These are phyloP conservation scores for Nemania serpens DNA, from an alignment of 2,329 filamentous ascomycete genomes.

Conservation along the genomic window DNA sequence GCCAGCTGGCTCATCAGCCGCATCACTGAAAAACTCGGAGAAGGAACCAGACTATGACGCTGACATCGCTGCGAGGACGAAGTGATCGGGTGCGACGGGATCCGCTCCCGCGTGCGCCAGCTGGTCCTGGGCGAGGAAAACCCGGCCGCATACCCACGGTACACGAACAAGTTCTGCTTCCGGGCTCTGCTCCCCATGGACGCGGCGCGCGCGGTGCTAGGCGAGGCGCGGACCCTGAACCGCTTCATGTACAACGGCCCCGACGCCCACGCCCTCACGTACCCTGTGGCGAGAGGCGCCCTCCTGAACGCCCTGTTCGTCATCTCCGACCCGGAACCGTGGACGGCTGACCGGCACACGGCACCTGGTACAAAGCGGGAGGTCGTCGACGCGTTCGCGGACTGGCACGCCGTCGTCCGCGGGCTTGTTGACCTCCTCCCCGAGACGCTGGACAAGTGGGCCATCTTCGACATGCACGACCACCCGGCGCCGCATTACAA, in stretches of 20 bases:
- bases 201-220: slow-evolving; percentile 53
- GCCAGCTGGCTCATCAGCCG: not conserved
- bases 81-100: slow-evolving; percentile 67
- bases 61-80: not conserved
- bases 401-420: slow-evolving; percentile 48
- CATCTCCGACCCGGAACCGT: slow-evolving; percentile 45
- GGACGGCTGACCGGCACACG: slow-evolving; percentile 41
- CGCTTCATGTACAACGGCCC: slow-evolving; percentile 62
- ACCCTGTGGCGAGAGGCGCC: slow-evolving; percentile 61
- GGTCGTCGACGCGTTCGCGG: slow-evolving; percentile 46
- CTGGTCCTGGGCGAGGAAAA: slow-evolving; percentile 55
- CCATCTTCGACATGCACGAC: slow-evolving; percentile 56
- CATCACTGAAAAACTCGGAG: not conserved
- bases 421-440: slow-evolving; percentile 51
- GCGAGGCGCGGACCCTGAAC: slow-evolving; percentile 53
- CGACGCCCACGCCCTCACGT: slow-evolving; percentile 62
- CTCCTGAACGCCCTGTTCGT: slow-evolving; percentile 63
- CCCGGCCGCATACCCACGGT: slow-evolving; percentile 52
- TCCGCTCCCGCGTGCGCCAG: slow-evolving; percentile 60
- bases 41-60: not conserved
- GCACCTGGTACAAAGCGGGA: slow-evolving; percentile 47
- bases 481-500: slow-evolving; percentile 51
- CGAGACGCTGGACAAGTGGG: slow-evolving; percentile 57
- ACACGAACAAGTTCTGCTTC: slow-evolving; percentile 65
- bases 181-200: slow-evolving; percentile 65